Evolutionary conservation across 495 filamentous ascomycete species (phyloP), one percentile per base, ranked within the genome.

Genomic region (Diplogelasinospora grovesii): DNA sequence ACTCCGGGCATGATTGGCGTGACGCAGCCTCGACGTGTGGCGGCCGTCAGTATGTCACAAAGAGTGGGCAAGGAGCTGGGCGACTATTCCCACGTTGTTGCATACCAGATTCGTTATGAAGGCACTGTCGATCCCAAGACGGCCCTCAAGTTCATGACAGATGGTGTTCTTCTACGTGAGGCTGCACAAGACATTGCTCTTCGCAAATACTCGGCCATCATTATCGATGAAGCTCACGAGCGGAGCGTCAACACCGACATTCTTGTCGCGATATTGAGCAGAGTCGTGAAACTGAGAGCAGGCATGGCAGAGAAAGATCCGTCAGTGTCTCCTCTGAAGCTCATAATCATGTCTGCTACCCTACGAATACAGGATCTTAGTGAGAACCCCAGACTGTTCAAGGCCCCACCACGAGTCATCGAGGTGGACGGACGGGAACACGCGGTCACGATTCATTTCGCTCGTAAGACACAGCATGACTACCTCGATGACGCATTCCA

Each of bases 311-410:
- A 60, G 23, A 64, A 71, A 45, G 59, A 73, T 22, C 61, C 76
- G 0, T 65, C 69, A n/a, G 61, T 80, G 31, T 78, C 77, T 50
- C 87, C 88, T 5, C 50, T 99, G 50, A 99, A 96, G 63, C 72
- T 99, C 5, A 78, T 99, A 42, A 94, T 99, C 61, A 99, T 99
- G 93, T 96, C 89, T 32, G 93, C 93, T 15, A 99, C 93, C 1
- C 71, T 97, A 7, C 70, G 86, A 38, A 83, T 95, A 21, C 83
- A 88, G 5, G 90, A 97, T 52, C 90, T 99, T 50, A 85, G 83
- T 3, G 73, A 87, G 43, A 99, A 99, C 48, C 59, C 72, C 16
- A 76, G 69, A 18, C 70, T 99, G 0, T 99, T 97, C 59, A 70
- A 79, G 3, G 69, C 65, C n/a, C 74, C 83, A 3, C 93, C 92